A percentile compares a stretch with the other conserved stretches of the same genome.
phyloP scores from a whole-genome alignment of 768 basidiomycete species.

The Suillus decipiens region DNA sequence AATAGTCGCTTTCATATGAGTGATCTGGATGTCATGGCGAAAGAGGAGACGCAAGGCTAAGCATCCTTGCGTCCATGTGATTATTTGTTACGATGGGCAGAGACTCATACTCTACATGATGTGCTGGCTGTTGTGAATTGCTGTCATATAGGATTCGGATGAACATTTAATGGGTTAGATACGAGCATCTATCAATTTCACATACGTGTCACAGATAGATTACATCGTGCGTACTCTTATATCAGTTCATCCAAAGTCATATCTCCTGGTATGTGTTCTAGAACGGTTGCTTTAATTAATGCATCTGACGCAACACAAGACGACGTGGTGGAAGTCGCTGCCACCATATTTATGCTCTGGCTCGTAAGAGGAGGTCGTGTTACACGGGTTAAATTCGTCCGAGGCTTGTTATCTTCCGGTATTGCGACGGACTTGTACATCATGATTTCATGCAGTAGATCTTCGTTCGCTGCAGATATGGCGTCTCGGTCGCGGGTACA shows the following conservation, averaged over 20 bases:
- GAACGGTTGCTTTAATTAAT: slow-evolving; percentile 16
- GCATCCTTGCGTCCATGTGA: background rate
- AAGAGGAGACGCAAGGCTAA: slow-evolving; percentile 13
- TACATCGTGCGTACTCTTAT: slow-evolving; percentile 14
- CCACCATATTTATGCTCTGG: slow-evolving; percentile 38
- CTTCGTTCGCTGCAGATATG: slow-evolving; percentile 42
- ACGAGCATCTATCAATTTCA: background rate
- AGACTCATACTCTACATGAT: background rate
- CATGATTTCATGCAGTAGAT: slow-evolving; percentile 54
- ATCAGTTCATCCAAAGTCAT: slow-evolving; percentile 54
- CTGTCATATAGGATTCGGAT: slow-evolving; percentile 10
- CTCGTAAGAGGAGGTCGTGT: slow-evolving; percentile 48
- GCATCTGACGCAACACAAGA: slow-evolving; percentile 10
- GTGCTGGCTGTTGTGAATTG: background rate
- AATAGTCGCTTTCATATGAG: slow-evolving; percentile 32
- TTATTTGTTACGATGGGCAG: background rate
- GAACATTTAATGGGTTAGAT: background rate
- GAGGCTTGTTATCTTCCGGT: slow-evolving; percentile 50
- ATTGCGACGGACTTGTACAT: slow-evolving; percentile 62
- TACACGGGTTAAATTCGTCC: slow-evolving; percentile 50
- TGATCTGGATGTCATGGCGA: slow-evolving; percentile 24
- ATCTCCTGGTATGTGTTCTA: slow-evolving; percentile 43
- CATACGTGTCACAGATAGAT: slow-evolving; percentile 20
- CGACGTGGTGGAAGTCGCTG: background rate
- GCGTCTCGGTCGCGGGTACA: slow-evolving; percentile 51